phyloP scores from a whole-genome alignment of 2,329 filamentous ascomycete genomes.

The Elsinoe fawcettii region DNA sequence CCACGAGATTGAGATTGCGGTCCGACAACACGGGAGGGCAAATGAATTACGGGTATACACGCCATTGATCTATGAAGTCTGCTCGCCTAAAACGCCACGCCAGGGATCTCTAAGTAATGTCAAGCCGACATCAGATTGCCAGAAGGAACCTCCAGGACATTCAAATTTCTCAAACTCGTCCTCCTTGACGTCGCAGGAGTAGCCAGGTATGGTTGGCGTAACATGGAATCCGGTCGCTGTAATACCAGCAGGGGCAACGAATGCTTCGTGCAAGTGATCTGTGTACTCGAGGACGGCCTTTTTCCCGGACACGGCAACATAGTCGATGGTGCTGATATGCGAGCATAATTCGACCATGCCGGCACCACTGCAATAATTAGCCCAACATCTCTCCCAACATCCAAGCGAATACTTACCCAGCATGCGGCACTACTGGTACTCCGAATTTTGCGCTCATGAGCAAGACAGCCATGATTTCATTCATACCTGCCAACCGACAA shows the following conservation, averaged over 20 bases:
- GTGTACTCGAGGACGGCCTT: conserved; percentile 80
- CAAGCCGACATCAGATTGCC: background rate
- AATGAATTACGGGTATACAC: no score
- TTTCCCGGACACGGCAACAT: conserved; percentile 79
- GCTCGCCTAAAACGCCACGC: background rate
- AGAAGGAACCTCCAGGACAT: conserved; percentile 46
- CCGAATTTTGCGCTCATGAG: conserved; percentile 73
- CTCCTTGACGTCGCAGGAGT: conserved; percentile 88
- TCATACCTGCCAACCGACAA: conserved; percentile 80
- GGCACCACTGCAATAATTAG: conserved; percentile 57
- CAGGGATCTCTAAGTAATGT: background rate
- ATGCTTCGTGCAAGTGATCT: conserved; percentile 89
- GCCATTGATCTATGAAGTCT: background rate
- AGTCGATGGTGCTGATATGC: conserved; percentile 86
- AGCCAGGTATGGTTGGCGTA: conserved; percentile 73
- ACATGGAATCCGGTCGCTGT: conserved; percentile 73
- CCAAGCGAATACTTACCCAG: background rate
- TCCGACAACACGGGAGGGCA: no score
- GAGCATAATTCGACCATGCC: conserved; percentile 89
- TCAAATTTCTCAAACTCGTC: conserved; percentile 74
- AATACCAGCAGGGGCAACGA: conserved; percentile 70
- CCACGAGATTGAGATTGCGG: background rate
- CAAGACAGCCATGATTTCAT: conserved; percentile 84
- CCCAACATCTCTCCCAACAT: background rate
- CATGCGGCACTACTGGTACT: conserved; percentile 81